Conservation (phyloP, 1,284 basidiomycete species). For the Heterobasidion occidentale region DNA sequence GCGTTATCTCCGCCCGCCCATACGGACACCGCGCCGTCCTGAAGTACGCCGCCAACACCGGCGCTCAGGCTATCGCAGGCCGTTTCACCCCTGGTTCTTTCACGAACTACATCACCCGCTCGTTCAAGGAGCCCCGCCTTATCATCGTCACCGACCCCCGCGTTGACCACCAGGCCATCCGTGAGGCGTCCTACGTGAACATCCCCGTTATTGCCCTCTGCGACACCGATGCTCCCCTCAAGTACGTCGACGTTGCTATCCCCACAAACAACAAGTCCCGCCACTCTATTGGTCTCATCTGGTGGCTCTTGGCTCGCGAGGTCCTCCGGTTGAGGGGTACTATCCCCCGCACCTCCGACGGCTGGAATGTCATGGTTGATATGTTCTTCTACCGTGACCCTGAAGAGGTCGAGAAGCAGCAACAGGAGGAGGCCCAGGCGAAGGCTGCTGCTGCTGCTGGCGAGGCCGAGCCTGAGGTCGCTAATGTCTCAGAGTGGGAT, state of each 20-base stretch:
- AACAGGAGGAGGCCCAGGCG: conserved; percentile 85
- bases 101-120: conserved; percentile 99
- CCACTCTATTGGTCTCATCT: conserved; percentile 95
- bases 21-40: conserved; percentile 99
- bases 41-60: conserved; percentile 97
- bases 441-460: conserved; percentile 59
- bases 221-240: conserved; percentile 96
- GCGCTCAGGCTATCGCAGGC: conserved; percentile 96
- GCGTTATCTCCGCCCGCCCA: conserved; percentile 95
- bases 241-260: conserved; percentile 97
- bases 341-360: conserved; percentile 82
- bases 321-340: conserved; percentile 93
- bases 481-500: conserved; percentile 68
- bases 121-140: conserved; percentile 99
- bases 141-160: conserved; percentile 98
- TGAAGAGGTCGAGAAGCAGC: conserved; percentile 97
- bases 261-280: conserved; percentile 99
- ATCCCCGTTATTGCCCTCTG: conserved; percentile 98
- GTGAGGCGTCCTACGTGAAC: conserved; percentile 99
- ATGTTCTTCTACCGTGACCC: conserved; percentile 99
- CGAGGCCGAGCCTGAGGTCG: conserved; percentile 41
- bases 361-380: conserved; percentile 98
- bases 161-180: conserved; percentile 99
- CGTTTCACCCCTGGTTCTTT: conserved; percentile 98
- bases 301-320: conserved; percentile 98